phyloP scores from a whole-genome alignment of 257 asterid species.

The Primulina tabacum region DNA sequence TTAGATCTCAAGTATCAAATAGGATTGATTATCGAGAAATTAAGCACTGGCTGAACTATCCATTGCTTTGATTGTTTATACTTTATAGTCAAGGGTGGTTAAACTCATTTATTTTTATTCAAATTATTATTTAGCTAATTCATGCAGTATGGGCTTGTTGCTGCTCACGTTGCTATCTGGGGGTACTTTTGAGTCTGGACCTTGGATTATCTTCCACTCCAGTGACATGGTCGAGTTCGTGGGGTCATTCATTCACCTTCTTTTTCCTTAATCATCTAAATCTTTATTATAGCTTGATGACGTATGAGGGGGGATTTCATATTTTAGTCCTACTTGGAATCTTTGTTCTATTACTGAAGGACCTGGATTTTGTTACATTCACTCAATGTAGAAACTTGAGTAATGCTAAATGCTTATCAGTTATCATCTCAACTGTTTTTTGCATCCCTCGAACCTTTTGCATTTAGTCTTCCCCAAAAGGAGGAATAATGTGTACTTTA shows the following conservation, averaged over 20 bases:
- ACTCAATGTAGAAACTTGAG: conserved; percentile 5
- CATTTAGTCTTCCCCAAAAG: neutral
- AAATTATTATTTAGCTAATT: no score
- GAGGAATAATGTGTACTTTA: conserved; percentile 9
- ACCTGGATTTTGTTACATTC: conserved; percentile 3
- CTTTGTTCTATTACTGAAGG: neutral
- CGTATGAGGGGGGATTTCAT: neutral
- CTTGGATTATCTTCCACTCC: neutral
- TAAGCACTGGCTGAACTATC: no score
- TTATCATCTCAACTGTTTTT: neutral
- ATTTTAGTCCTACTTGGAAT: neutral
- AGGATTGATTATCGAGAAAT: no score
- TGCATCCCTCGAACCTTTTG: neutral
- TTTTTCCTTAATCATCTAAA: neutral
- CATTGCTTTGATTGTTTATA: no score
- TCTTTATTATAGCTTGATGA: neutral
- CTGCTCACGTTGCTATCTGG: neutral
- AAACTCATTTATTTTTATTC: no score
- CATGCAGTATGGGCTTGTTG: no score
- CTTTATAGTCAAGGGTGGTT: no score
- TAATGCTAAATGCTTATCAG: conserved; percentile 1
- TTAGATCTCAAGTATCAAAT: no score
- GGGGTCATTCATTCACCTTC: neutral
- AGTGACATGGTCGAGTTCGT: neutral
- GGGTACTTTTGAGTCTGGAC: neutral